Conservation (phyloP, 75 land plant genomes). For the Picea sitchensis region DNA sequence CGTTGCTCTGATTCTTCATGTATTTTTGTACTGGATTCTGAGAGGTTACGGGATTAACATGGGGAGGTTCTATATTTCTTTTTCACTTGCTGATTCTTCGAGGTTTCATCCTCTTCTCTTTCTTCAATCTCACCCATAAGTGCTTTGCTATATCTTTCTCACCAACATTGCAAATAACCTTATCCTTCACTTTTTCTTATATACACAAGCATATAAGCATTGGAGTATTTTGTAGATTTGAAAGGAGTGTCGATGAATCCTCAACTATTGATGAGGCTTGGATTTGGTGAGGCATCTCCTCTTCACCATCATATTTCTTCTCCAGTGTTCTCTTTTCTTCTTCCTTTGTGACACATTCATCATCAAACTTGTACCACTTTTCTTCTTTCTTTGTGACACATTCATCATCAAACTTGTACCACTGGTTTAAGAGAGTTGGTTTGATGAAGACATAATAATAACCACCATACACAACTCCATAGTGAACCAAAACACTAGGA, state of each 20-base stretch:
- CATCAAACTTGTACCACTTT: conserved; percentile 80
- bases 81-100: no score
- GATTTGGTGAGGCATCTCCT: conserved; percentile 77
- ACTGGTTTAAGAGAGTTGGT: no score
- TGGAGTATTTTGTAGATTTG: conserved; percentile 66
- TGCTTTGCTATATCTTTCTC: conserved; percentile 71
- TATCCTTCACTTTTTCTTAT: conserved; percentile 82
- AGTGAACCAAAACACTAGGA: no score
- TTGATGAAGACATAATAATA: no score
- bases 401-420: conserved; percentile 31
- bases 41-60: no score
- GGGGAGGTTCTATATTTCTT: no score
- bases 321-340: conserved; percentile 57
- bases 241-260: conserved; percentile 81
- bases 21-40: no score
- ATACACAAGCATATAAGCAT: conserved; percentile 88
- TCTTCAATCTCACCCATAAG: conserved; percentile 33
- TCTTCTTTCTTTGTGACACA: conserved; percentile 72
- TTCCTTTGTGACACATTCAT: conserved; percentile 84
- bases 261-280: conserved; percentile 37
- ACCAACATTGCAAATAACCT: conserved; percentile 79
- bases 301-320: conserved; percentile 91
- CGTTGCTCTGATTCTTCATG: no score
- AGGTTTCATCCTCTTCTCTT: no score
- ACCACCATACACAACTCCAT: no score